Base-by-base conservation (phyloP, 768 basidiomycete species). In the Crepidotus variabilis region DNA sequence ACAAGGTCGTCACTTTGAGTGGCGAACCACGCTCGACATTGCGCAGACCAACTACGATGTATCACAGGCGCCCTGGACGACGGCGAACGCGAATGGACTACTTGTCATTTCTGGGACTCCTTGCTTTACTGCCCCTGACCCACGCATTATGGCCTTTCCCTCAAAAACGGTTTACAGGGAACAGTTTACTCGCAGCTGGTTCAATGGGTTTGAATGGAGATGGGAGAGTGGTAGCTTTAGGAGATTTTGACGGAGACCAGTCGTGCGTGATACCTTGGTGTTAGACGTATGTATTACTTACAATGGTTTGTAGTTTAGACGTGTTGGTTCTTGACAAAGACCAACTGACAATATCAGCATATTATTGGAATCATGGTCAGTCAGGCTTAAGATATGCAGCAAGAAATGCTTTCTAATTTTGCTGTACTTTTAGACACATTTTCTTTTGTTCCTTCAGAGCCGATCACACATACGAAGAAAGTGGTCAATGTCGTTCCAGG, bases 171-270 rank as follows among this genome's bases (percentile, higher is more conserved):
- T 96, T 93, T 73, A 84, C 79, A 9, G 84, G 86, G 52, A 95
- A 94, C 64, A 80, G 88, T 0, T 78, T 98, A 51, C 75, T 97
- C 50, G 77, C 83, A 58, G 87, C 93, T 2, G 95, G 94, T 7
- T 73, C 85, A 1, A 75, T 95, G 69, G 95, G 94, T 1, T 72
- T 98, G 32, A 79, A 80, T 48, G 79, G 77, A n/a, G 80, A 84
- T 52, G 86, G 84, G 23, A 79, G 90, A 51, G 80, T 97, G 18
- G 79, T 92, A 57, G 95, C 94, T 7, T 91, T 92, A 63, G 97
- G 94, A 32, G 96, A 99, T 74, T 96, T 95, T 70, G 86, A 98
- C 69, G 94, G 92, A 4, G 94, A 98, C 70, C 94, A 98, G 69
- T 90, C 91, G 94, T 97, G 68, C 67, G 91, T 74, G 18, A 57